Percentiles rank a stretch among this genome's conserved stretches.
phyloP scores from a whole-genome alignment of 768 basidiomycete species.

The Hemileccinum rubropunctum region DNA sequence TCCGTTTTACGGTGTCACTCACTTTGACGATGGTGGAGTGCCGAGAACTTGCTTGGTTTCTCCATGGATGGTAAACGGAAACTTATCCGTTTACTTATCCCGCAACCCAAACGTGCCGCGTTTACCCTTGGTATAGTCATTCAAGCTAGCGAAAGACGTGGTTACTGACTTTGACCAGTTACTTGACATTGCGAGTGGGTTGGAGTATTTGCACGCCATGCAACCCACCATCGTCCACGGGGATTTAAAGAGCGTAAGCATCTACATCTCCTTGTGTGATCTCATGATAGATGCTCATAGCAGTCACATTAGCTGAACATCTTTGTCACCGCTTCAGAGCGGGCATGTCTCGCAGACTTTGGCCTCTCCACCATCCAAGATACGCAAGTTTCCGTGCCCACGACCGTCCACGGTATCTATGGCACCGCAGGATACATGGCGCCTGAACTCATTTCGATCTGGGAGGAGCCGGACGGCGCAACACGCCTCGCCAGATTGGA shows the following conservation, averaged over 20 bases:
- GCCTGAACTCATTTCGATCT: constrained; percentile 22
- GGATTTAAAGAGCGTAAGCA: constrained; percentile 41
- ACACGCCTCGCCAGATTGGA: constrained; percentile 15
- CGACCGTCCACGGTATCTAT: constrained; percentile 11
- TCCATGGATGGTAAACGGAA: constrained; percentile 29
- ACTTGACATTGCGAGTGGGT: constrained; percentile 35
- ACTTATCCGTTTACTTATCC: constrained; percentile 31
- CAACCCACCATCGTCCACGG: constrained; percentile 42
- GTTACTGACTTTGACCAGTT: constrained; percentile 26
- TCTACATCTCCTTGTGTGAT: neutral
- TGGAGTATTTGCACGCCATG: constrained; percentile 38
- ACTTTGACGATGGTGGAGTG: constrained; percentile 6
- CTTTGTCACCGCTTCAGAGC: constrained; percentile 22
- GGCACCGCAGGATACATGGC: constrained; percentile 29
- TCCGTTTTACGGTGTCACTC: constrained; percentile 29
- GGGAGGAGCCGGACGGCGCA: constrained; percentile 9
- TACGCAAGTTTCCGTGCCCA: constrained; percentile 10
- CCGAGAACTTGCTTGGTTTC: constrained; percentile 21
- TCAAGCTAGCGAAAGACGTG: neutral
- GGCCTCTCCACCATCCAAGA: constrained; percentile 25
- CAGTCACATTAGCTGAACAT: constrained; percentile 25
- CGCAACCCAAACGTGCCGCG: constrained; percentile 26
- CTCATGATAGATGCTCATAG: neutral
- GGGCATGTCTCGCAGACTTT: constrained; percentile 34
- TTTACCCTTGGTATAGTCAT: constrained; percentile 31